A percentile compares a stretch with the other conserved stretches of the same genome.
phyloP scores from a whole-genome alignment of 176 grass and related monocot species.

The Rhynchospora breviuscula region DNA sequence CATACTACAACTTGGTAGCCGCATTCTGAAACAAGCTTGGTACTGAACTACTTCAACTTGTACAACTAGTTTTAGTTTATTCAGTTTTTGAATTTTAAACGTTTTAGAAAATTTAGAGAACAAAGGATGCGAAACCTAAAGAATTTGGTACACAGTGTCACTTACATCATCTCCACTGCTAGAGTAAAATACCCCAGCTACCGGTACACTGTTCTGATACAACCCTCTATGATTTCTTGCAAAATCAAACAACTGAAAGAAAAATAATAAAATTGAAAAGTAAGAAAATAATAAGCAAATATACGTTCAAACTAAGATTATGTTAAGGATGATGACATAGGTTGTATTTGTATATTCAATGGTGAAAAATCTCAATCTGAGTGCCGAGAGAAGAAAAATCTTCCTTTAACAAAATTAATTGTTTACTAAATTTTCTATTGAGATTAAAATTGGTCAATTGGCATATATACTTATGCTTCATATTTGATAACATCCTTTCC shows the following conservation, averaged over 20 bases:
- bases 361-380: too few species aligned
- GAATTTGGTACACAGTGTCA: background rate
- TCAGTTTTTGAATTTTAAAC: background rate
- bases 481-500: background rate
- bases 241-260: conserved; percentile 59
- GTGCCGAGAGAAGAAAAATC: background rate
- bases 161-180: conserved; percentile 70
- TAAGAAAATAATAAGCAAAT: background rate
- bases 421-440: background rate
- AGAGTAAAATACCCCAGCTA: conserved; percentile 32
- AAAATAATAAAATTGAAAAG: conserved; percentile 3
- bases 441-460: background rate
- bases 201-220: conserved; percentile 58
- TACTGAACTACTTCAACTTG: background rate
- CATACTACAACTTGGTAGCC: background rate
- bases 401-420: background rate
- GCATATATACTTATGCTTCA: background rate
- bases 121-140: background rate
- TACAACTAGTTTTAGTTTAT: background rate
- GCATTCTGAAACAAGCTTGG: background rate
- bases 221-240: conserved; percentile 48
- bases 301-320: background rate
- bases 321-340: background rate
- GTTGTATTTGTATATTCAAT: background rate
- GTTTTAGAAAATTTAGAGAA: background rate